Conservation (phyloP, 495 filamentous ascomycete genomes). For the Cenococcum geophilum region DNA sequence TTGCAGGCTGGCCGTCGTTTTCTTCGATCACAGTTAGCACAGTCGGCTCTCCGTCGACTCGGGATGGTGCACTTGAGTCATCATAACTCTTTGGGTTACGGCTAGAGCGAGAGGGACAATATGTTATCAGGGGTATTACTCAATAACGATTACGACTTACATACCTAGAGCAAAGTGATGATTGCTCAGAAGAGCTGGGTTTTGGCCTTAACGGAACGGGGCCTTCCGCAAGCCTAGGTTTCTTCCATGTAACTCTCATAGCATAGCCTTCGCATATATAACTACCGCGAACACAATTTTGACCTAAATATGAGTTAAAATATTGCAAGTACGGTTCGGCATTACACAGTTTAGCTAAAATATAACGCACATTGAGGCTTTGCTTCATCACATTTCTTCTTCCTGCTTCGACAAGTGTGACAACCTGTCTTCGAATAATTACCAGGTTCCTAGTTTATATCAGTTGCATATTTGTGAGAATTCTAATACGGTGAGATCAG, state of each 20-base stretch:
- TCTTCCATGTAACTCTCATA: conserved; percentile 66
- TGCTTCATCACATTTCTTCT: conserved; percentile 98
- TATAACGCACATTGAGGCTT: conserved; percentile 75
- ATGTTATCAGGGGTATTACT: too few relatives aligned
- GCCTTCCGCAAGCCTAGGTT: conserved; percentile 51
- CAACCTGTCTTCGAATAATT: conserved; percentile 98
- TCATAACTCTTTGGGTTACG: conserved; percentile 23
- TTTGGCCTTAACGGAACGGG: conserved; percentile 82
- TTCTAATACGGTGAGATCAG: background rate
- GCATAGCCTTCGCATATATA: conserved; percentile 95
- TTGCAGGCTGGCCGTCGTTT: conserved; percentile 24
- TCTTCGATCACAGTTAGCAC: conserved; percentile 45
- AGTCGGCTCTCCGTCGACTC: conserved; percentile 35
- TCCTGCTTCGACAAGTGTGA: conserved; percentile 86
- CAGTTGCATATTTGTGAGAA: conserved; percentile 20
- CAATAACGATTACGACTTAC: background rate
- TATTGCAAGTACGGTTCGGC: too few relatives aligned
- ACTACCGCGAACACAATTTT: conserved; percentile 85
- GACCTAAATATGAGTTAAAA: conserved; percentile 53
- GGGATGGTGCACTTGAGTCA: conserved; percentile 7
- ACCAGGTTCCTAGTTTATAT: conserved; percentile 66
- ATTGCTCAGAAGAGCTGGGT: conserved; percentile 49
- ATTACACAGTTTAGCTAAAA: too few relatives aligned
- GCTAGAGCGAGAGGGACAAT: conserved; percentile 2
- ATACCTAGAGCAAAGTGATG: conserved; percentile 25